Conservation (phyloP, 2,329 filamentous ascomycete species). For the Cryphonectria radicalis region DNA sequence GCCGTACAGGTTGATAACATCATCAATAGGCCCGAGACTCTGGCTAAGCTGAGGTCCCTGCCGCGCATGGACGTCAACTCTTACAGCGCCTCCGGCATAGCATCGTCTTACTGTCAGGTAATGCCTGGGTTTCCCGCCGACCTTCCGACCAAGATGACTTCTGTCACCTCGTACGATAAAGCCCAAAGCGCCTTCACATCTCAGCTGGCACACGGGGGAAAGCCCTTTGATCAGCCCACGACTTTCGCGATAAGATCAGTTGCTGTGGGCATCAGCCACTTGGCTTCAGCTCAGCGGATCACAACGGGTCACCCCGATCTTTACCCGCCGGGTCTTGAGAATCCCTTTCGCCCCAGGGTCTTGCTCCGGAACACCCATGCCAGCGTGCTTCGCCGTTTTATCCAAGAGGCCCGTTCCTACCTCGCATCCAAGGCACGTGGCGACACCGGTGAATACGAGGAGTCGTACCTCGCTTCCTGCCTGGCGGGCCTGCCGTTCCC, state of each 20-base stretch:
- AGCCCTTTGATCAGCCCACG: conserved; percentile 1
- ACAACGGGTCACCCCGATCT: conserved; percentile 10
- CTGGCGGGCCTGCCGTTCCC: conserved; percentile 19
- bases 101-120: conserved; percentile 14
- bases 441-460: background rate
- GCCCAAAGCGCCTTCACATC: background rate
- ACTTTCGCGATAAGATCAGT: background rate
- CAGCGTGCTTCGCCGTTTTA: background rate
- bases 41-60: background rate
- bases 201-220: background rate
- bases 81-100: background rate
- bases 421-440: background rate
- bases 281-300: conserved; percentile 12
- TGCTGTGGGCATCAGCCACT: background rate
- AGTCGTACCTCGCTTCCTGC: conserved; percentile 3
- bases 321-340: background rate
- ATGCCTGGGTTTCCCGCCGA: background rate
- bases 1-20: conserved; percentile 10
- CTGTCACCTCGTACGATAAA: background rate
- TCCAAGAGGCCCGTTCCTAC: conserved; percentile 9
- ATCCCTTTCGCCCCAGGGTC: conserved; percentile 21
- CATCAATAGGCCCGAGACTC: background rate
- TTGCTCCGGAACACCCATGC: conserved; percentile 6
- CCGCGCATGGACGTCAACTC: background rate
- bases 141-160: background rate